A percentile compares a stretch with the other conserved stretches of the same genome.
Evolutionary conservation across 352 stramenopile genomes (phyloP).

Genomic region (Phytophthora lateralis): DNA sequence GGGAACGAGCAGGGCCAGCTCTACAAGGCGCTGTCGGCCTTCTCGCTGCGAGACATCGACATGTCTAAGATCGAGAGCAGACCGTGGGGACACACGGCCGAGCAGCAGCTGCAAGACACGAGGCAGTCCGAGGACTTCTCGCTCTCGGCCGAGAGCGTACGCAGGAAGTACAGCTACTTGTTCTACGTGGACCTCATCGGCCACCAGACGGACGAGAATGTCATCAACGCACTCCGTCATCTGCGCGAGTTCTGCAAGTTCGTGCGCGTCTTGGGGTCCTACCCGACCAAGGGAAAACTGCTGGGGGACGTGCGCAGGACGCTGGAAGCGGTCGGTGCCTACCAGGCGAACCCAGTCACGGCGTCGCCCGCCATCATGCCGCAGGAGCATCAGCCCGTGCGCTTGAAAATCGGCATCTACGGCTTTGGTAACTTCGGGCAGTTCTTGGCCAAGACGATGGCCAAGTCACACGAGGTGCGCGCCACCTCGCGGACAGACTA

Average conservation of each 20-base stretch:
- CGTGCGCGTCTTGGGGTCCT: conserved; percentile 88
- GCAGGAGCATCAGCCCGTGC: conserved; percentile 33
- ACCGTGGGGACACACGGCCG: conserved; percentile 68
- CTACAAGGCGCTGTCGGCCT: conserved; percentile 75
- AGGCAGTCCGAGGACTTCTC: conserved; percentile 92
- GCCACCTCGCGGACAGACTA: conserved; percentile 91
- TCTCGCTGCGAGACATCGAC: conserved; percentile 78
- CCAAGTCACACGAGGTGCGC: conserved; percentile 91
- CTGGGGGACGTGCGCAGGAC: conserved; percentile 59
- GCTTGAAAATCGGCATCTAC: conserved; percentile 95
- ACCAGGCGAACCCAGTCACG: conserved; percentile 34
- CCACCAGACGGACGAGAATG: conserved; percentile 72
- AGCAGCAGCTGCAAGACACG: conserved; percentile 52
- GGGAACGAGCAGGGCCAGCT: conserved; percentile 73
- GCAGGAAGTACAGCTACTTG: conserved; percentile 81
- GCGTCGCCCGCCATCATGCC: conserved; percentile 31
- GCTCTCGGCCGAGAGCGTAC: conserved; percentile 71
- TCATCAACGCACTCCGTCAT: conserved; percentile 85
- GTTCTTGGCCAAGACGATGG: conserved; percentile 96
- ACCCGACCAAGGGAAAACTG: conserved; percentile 78
- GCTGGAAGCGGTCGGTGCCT: conserved; percentile 57
- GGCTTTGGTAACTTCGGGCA: conserved; percentile 98
- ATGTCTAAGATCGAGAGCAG: conserved; percentile 82
- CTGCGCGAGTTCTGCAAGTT: conserved; percentile 89
- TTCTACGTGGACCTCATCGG: conserved; percentile 86